Conservation (phyloP, 768 basidiomycete genomes). For the Lanmaoa pseudosensibilis region DNA sequence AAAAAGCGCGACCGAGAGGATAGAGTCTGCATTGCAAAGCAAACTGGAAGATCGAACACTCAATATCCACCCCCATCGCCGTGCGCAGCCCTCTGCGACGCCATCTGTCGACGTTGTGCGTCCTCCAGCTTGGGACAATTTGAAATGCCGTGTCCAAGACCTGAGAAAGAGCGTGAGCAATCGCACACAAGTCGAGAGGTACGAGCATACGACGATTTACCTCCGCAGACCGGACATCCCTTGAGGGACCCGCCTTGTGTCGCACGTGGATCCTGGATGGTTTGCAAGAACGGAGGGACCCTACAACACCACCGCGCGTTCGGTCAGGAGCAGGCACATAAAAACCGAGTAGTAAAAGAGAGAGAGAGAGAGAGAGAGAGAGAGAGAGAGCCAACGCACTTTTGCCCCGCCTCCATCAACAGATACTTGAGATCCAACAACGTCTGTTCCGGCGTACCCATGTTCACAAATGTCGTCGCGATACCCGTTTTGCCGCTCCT, state of each 20-base stretch:
- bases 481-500: constrained; percentile 98
- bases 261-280: constrained; percentile 87
- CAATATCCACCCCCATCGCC: constrained; percentile 52
- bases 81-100: constrained; percentile 72
- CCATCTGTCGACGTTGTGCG: constrained; percentile 85
- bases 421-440: constrained; percentile 95
- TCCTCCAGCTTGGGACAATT: constrained; percentile 98
- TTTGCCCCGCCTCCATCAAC: constrained; percentile 95
- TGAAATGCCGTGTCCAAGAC: constrained; percentile 90
- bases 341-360: neutral
- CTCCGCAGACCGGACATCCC: constrained; percentile 96
- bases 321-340: neutral
- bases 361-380: neutral
- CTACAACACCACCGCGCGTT: constrained; percentile 37
- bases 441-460: constrained; percentile 96
- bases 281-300: constrained; percentile 89
- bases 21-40: too few relatives aligned
- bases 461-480: constrained; percentile 98
- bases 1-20: neutral
- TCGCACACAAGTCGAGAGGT: neutral
- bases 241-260: constrained; percentile 74
- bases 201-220: constrained; percentile 36
- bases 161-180: constrained; percentile 35
- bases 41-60: too few relatives aligned
- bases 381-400: constrained; percentile 51